These are phyloP conservation scores for Aureobasidium uvarum DNA, from an alignment of 2,329 filamentous ascomycete genomes.

Conservation along the genomic window DNA sequence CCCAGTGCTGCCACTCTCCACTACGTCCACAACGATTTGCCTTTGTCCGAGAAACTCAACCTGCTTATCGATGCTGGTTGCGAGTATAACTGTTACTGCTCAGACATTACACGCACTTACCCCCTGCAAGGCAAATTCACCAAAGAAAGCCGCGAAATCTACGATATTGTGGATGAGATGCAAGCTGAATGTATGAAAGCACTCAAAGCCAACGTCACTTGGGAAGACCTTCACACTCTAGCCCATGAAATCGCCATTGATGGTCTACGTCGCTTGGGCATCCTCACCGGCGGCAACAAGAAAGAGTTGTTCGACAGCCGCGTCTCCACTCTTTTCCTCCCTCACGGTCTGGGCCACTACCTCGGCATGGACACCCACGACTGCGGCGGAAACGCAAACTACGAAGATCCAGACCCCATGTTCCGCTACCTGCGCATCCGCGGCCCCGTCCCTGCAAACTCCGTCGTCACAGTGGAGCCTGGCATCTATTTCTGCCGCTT, in stretches of 20 bases:
- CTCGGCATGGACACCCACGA: conserved; percentile 56
- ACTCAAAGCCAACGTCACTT: conserved; percentile 70
- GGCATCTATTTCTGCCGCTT: conserved; percentile 77
- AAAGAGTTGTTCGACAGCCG: conserved; percentile 47
- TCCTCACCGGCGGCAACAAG: conserved; percentile 65
- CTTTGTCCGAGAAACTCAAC: conserved; percentile 69
- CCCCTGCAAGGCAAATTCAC: conserved; percentile 73
- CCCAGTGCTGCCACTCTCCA: conserved; percentile 80
- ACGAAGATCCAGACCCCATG: conserved; percentile 71
- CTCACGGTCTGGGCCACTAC: conserved; percentile 53
- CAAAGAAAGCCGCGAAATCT: conserved; percentile 61
- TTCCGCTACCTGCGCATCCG: conserved; percentile 85
- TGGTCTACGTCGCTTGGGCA: conserved; percentile 71
- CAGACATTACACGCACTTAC: conserved; percentile 78
- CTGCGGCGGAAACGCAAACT: conserved; percentile 50
- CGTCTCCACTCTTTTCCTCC: conserved; percentile 51
- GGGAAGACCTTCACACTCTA: conserved; percentile 76
- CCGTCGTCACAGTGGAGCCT: conserved; percentile 92
- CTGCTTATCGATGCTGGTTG: conserved; percentile 80
- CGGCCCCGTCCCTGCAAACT: conserved; percentile 69
- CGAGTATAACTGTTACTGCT: conserved; percentile 51
- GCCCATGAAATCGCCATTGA: conserved; percentile 81
- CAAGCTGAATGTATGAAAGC: conserved; percentile 72
- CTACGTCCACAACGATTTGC: conserved; percentile 76
- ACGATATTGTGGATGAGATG: conserved; percentile 75